These are phyloP conservation scores for Aspergillus phoenicis DNA, from an alignment of 2,329 filamentous ascomycete species.

Conservation along the genomic window DNA sequence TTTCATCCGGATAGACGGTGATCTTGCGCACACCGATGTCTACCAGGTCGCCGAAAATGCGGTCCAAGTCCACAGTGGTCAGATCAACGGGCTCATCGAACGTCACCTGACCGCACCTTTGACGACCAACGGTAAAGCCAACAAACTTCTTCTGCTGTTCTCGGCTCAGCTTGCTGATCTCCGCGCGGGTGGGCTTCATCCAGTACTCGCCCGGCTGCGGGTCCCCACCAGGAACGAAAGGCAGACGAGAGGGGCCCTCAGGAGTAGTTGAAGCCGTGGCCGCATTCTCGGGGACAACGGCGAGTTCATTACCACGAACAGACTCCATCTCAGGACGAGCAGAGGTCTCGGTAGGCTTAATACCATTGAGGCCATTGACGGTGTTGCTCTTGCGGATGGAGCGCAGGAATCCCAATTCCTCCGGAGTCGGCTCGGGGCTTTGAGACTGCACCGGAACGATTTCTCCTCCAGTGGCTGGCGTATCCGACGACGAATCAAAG, in stretches of 20 bases:
- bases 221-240: slow-evolving; percentile 42
- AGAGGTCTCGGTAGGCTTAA: slow-evolving; percentile 32
- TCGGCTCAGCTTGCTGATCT: slow-evolving; percentile 77
- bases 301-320: slow-evolving; percentile 72
- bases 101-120: slow-evolving; percentile 76
- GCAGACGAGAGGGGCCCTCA: slow-evolving; percentile 34
- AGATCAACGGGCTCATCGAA: slow-evolving; percentile 85
- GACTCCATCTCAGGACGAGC: slow-evolving; percentile 68
- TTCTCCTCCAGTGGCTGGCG: slow-evolving; percentile 47
- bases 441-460: slow-evolving; percentile 55
- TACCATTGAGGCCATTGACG: slow-evolving; percentile 45
- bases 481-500: slow-evolving; percentile 66
- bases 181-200: slow-evolving; percentile 75
- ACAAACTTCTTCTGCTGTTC: slow-evolving; percentile 74
- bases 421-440: slow-evolving; percentile 57
- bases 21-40: slow-evolving; percentile 74
- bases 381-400: slow-evolving; percentile 55
- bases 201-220: slow-evolving; percentile 77
- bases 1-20: slow-evolving; percentile 78
- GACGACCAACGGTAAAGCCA: slow-evolving; percentile 78
- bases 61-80: slow-evolving; percentile 73
- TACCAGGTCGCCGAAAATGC: slow-evolving; percentile 77
- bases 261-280: slow-evolving; percentile 41
- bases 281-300: slow-evolving; percentile 69
- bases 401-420: slow-evolving; percentile 63